Conservation (phyloP, 1,139 yeast species). For the Kurtzmaniella quercitrusa region DNA sequence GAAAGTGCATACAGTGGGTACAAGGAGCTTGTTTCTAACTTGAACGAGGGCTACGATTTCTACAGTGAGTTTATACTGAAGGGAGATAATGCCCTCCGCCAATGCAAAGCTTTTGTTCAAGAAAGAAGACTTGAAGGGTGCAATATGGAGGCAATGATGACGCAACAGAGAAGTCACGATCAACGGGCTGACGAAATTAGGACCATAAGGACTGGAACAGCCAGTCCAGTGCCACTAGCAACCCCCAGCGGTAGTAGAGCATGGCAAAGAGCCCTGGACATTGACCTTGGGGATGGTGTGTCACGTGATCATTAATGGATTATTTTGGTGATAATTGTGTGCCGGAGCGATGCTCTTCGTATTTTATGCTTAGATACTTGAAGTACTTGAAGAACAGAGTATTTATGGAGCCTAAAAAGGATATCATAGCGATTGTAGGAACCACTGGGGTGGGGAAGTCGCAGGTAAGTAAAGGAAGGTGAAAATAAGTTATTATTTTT, state of each 20-base stretch:
- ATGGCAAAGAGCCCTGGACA: not conserved
- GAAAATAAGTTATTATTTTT: too few species aligned
- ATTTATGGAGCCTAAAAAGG: conserved; percentile 28
- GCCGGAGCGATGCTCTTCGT: not conserved
- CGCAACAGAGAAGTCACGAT: conserved; percentile 9
- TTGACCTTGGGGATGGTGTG: not conserved
- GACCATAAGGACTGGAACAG: conserved; percentile 1
- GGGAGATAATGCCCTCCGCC: conserved; percentile 42
- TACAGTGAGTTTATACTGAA: conserved; percentile 59
- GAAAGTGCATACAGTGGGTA: conserved; percentile 53
- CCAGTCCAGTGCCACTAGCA: conserved; percentile 10
- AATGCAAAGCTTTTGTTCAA: conserved; percentile 53
- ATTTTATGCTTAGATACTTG: conserved; percentile 13
- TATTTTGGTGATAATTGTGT: not conserved
- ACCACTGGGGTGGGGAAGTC: conserved; percentile 99
- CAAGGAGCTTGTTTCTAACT: conserved; percentile 52
- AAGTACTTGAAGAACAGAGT: conserved; percentile 19
- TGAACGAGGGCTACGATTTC: conserved; percentile 68
- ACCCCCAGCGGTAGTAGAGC: conserved; percentile 7
- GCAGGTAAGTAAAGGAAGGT: conserved; percentile 42
- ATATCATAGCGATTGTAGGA: conserved; percentile 74
- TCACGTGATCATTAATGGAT: not conserved
- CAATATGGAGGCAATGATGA: conserved; percentile 31
- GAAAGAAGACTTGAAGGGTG: conserved; percentile 52
- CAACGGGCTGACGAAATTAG: conserved; percentile 1